Evolutionary conservation across 2,329 filamentous ascomycete genomes (phyloP).

Genomic region (Trichophyton mentagrophytes): DNA sequence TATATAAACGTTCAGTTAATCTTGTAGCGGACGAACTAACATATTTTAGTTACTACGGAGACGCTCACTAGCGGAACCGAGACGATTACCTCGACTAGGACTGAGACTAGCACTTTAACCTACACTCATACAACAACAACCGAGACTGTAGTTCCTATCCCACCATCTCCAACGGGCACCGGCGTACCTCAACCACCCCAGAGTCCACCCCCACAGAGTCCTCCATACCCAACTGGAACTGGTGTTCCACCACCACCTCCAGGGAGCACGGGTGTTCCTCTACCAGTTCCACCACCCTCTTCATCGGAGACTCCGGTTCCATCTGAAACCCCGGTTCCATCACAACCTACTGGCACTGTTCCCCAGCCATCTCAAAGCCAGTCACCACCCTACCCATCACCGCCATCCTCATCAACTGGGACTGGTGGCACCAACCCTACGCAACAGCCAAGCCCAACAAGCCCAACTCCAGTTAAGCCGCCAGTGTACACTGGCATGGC

Average conservation of each 20-base stretch:
- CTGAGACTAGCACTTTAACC: conserved; percentile 3
- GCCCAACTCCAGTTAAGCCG: conserved; percentile 2
- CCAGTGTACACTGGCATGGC: conserved; percentile 10
- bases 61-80: neutral
- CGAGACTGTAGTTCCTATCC: neutral
- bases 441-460: conserved; percentile 5
- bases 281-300: neutral
- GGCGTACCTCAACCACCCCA: neutral
- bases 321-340: conserved; percentile 1
- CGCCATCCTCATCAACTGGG: conserved; percentile 2
- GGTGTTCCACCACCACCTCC: neutral
- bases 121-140: neutral
- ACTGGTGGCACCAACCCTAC: conserved; percentile 5
- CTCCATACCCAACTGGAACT: neutral
- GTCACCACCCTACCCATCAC: neutral
- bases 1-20: neutral
- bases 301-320: neutral
- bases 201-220: neutral
- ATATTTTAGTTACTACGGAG: neutral
- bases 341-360: neutral
- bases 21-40: neutral
- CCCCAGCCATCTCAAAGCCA: conserved; percentile 6
- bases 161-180: neutral
- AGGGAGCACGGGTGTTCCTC: neutral
- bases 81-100: conserved; percentile 1